phyloP scores from a whole-genome alignment of 2,329 filamentous ascomycete genomes.

The Monilinia aucupariae region DNA sequence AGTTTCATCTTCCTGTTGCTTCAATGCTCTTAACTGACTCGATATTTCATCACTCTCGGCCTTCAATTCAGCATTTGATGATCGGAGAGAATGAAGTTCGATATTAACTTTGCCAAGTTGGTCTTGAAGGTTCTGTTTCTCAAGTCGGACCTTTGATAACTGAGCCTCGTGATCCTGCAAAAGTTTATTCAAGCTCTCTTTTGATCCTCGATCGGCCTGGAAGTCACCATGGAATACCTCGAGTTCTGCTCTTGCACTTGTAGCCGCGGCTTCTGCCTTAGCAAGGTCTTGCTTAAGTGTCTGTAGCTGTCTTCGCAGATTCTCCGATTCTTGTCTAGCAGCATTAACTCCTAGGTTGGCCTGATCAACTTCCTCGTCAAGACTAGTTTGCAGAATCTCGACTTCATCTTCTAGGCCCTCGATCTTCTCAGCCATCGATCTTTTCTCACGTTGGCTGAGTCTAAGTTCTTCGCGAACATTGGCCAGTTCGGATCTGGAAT shows the following conservation, averaged over 20 bases:
- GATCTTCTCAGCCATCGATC: constrained; percentile 57
- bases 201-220: constrained; percentile 36
- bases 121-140: constrained; percentile 60
- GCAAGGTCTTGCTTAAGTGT: constrained; percentile 34
- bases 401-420: constrained; percentile 69
- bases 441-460: constrained; percentile 59
- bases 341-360: constrained; percentile 45
- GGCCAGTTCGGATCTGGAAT: constrained; percentile 61
- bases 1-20: constrained; percentile 52
- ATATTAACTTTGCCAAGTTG: constrained; percentile 53
- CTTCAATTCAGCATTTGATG: constrained; percentile 52
- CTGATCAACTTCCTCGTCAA: constrained; percentile 56
- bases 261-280: constrained; percentile 30
- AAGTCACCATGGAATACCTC: constrained; percentile 32
- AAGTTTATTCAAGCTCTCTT: constrained; percentile 51
- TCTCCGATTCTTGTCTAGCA: constrained; percentile 40
- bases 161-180: constrained; percentile 55
- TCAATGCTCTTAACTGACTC: constrained; percentile 51
- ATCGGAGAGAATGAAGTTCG: constrained; percentile 54
- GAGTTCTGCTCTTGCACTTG: constrained; percentile 32
- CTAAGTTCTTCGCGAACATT: constrained; percentile 63
- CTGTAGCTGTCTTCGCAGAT: constrained; percentile 42
- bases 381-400: constrained; percentile 59
- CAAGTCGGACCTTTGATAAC: constrained; percentile 50
- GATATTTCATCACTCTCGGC: constrained; percentile 64